Conservation (phyloP, 2,329 filamentous ascomycete genomes). For the Pseudogymnoascus sp. region DNA sequence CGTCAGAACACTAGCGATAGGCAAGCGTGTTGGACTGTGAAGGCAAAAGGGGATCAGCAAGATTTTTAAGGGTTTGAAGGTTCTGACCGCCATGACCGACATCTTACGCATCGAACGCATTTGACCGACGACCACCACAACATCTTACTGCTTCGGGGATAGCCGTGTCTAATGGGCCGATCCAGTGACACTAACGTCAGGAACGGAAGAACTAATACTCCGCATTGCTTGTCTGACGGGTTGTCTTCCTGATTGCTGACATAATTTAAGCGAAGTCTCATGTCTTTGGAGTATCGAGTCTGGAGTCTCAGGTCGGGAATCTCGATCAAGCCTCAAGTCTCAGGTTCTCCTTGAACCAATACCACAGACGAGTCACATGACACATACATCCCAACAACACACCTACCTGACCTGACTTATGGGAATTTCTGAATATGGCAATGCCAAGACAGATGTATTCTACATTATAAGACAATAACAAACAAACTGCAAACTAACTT, state of each 20-base stretch:
- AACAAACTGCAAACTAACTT: neutral
- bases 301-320: neutral
- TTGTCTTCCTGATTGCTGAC: neutral
- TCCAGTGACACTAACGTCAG: neutral
- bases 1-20: neutral
- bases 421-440: neutral
- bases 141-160: too few relatives aligned
- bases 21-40: neutral
- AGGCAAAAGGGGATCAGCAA: neutral
- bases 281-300: neutral
- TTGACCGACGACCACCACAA: too few relatives aligned
- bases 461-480: neutral
- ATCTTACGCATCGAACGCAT: too few relatives aligned
- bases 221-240: neutral
- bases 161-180: neutral
- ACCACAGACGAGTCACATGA: neutral
- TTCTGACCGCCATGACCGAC: neutral
- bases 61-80: neutral
- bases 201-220: neutral
- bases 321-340: neutral
- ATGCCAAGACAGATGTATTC: neutral
- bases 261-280: neutral
- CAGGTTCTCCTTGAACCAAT: neutral
- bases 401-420: neutral
- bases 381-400: neutral